Conservation (phyloP, 176 grass and related monocot genomes). For the Cocos nucifera region DNA sequence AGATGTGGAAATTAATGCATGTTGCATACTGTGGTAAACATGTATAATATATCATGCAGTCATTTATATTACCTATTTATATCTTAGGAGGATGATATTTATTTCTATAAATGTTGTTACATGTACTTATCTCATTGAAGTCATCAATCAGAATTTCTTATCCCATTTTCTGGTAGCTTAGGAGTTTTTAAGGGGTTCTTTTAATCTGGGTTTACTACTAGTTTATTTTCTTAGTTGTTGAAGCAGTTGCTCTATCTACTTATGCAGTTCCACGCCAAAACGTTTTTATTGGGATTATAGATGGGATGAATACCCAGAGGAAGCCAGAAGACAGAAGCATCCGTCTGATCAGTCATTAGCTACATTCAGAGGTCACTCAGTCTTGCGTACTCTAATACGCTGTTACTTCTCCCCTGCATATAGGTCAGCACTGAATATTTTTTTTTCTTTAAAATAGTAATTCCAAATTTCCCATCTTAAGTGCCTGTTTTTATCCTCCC, state of each 20-base stretch:
- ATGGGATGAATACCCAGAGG: conserved; percentile 56
- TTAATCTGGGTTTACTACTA: too few relatives aligned
- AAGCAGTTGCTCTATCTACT: neutral
- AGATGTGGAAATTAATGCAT: too few relatives aligned
- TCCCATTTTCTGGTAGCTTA: too few relatives aligned
- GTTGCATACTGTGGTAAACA: too few relatives aligned
- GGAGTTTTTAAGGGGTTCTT: too few relatives aligned
- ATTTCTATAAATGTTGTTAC: too few relatives aligned
- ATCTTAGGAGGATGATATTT: too few relatives aligned
- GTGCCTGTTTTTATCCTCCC: neutral
- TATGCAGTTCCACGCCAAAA: conserved; percentile 31
- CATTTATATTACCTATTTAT: too few relatives aligned
- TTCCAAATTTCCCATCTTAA: neutral
- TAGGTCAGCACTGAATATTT: conserved; percentile 37
- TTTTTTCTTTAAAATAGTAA: neutral
- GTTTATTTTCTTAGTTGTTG: neutral
- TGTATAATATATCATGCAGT: too few relatives aligned
- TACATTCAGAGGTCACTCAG: conserved; percentile 89
- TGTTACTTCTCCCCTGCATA: conserved; percentile 88
- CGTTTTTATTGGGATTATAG: conserved; percentile 67
- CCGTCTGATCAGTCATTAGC: conserved; percentile 66
- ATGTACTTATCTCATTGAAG: too few relatives aligned
- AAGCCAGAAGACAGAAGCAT: conserved; percentile 44
- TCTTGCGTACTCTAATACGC: conserved; percentile 73
- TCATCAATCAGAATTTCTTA: too few relatives aligned